Conservation (phyloP, 129 eudicot genomes). For the Mikania micrantha region DNA sequence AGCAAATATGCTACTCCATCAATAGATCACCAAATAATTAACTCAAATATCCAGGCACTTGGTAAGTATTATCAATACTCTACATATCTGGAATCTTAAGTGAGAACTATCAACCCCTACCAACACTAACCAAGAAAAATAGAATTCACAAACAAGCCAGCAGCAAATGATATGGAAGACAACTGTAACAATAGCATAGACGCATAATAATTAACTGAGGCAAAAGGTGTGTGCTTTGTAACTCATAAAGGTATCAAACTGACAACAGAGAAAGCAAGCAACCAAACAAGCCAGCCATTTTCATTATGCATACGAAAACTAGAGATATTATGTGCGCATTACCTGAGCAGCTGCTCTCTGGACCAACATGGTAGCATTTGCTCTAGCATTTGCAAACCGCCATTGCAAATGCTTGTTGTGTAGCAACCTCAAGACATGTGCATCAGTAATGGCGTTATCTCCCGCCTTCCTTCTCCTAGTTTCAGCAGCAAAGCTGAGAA, state of each 20-base stretch:
- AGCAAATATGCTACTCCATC: neutral
- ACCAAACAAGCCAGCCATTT: neutral
- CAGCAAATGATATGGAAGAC: neutral
- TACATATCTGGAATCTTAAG: neutral
- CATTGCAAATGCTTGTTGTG: constrained; percentile 80
- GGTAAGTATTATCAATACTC: neutral
- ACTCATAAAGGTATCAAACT: constrained; percentile 11
- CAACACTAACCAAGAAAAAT: neutral
- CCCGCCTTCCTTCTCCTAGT: constrained; percentile 77
- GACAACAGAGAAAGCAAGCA: constrained; percentile 9
- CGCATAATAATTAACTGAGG: neutral
- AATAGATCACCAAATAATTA: constrained; percentile 1
- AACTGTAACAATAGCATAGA: constrained; percentile 14
- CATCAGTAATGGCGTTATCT: constrained; percentile 63
- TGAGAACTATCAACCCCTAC: neutral
- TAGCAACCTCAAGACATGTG: constrained; percentile 60
- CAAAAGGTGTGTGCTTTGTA: neutral
- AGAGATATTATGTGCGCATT: constrained; percentile 1
- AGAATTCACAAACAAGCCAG: constrained; percentile 6
- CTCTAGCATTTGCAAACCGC: constrained; percentile 82
- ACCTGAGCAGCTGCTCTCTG: constrained; percentile 69
- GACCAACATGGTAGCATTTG: constrained; percentile 48
- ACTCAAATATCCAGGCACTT: neutral
- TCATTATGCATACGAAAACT: neutral
- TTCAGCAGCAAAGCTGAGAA: constrained; percentile 66